A percentile compares a stretch with the other conserved stretches of the same genome.
Conservation (phyloP, 192 early-diverging fungal genomes). For the Glomus cerebriforme region DNA sequence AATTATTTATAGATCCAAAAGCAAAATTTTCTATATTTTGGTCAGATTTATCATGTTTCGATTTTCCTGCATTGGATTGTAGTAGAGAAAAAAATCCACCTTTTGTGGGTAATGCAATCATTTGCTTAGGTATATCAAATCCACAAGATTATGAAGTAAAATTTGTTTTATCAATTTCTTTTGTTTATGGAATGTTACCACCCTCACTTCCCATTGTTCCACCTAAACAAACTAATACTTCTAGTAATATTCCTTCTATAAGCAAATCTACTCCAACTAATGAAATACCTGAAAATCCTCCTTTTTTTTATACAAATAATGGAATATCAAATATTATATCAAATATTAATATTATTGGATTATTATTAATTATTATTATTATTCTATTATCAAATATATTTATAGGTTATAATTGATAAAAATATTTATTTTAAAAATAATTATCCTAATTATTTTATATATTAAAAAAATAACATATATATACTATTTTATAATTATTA, state of each 20-base stretch:
- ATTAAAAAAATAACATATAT: no score
- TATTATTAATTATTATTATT: neutral
- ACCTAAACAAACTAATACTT: neutral
- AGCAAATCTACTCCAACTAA: neutral
- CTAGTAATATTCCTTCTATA: neutral
- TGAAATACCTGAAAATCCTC: neutral
- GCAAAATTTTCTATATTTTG: neutral
- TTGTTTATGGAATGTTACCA: neutral
- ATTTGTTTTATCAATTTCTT: neutral
- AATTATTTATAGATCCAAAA: neutral
- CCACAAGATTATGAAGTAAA: neutral
- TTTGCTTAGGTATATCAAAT: neutral
- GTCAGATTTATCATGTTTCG: neutral
- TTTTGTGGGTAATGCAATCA: neutral
- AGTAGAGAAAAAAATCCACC: neutral
- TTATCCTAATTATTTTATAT: no score
- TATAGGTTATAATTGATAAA: neutral
- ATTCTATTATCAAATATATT: neutral
- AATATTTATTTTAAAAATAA: no score
- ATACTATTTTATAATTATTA: no score
- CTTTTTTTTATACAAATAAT: neutral
- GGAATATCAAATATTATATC: neutral
- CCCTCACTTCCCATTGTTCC: neutral
- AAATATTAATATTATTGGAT: neutral
- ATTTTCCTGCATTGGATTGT: neutral